Percentiles rank a stretch among this genome's conserved stretches.
Evolutionary conservation across 352 stramenopile genomes (phyloP).

Genomic region (Globisporangium camurandrum): DNA sequence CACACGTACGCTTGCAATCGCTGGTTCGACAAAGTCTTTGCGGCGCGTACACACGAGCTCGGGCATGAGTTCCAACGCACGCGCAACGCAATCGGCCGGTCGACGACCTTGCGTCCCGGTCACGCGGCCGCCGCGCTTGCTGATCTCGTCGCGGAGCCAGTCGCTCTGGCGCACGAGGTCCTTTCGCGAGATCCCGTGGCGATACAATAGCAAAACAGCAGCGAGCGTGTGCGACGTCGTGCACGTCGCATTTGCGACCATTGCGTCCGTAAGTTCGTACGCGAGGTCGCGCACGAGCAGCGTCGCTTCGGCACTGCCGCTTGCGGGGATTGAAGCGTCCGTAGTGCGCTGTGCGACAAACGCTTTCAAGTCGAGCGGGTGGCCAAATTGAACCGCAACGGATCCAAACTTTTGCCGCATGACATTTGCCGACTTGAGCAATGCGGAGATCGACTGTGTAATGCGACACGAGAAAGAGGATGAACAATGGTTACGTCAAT

Average conservation of each 20-base stretch:
- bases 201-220: slow-evolving; percentile 69
- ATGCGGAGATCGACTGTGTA: slow-evolving; percentile 41
- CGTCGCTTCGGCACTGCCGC: slow-evolving; percentile 20
- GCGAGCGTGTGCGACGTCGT: slow-evolving; percentile 70
- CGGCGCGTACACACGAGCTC: slow-evolving; percentile 64
- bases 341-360: slow-evolving; percentile 29
- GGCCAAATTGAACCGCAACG: slow-evolving; percentile 70
- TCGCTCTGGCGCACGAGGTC: slow-evolving; percentile 68
- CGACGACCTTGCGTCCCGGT: slow-evolving; percentile 62
- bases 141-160: slow-evolving; percentile 66
- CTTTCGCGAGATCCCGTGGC: slow-evolving; percentile 63
- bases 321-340: slow-evolving; percentile 14
- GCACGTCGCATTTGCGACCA: slow-evolving; percentile 62
- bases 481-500: background rate
- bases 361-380: slow-evolving; percentile 56
- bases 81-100: slow-evolving; percentile 56
- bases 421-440: slow-evolving; percentile 63
- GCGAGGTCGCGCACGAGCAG: slow-evolving; percentile 53
- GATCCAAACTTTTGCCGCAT: slow-evolving; percentile 78
- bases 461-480: background rate
- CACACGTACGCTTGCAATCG: slow-evolving; percentile 64
- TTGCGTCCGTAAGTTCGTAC: slow-evolving; percentile 66
- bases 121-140: slow-evolving; percentile 60
- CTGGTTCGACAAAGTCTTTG: slow-evolving; percentile 74
- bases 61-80: slow-evolving; percentile 51